Evolutionary conservation across 257 asterid genomes (phyloP).

Genomic region (Voacanga thouarsii): DNA sequence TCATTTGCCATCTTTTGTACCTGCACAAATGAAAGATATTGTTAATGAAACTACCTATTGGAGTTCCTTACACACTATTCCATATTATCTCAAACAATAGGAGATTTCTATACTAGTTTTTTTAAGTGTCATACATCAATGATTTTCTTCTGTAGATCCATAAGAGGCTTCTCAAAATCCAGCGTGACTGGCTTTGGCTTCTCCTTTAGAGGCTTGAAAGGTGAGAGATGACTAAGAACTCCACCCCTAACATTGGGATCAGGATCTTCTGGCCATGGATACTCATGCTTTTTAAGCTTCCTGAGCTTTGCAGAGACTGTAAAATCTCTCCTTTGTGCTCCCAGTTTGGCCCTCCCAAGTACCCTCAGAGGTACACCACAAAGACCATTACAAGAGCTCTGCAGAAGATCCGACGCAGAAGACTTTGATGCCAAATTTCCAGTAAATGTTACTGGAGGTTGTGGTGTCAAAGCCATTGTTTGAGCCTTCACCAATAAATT

Average conservation of each 20-base stretch:
- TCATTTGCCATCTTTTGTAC: conserved; percentile 91
- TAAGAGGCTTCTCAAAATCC: conserved; percentile 88
- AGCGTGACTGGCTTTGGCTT: conserved; percentile 87
- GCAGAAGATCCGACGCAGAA: conserved; percentile 70
- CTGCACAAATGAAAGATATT: conserved; percentile 35
- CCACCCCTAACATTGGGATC: conserved; percentile 94
- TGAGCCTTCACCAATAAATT: conserved; percentile 24
- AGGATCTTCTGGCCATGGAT: conserved; percentile 84
- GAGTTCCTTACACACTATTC: background rate
- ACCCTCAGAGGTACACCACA: conserved; percentile 64
- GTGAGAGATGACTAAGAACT: conserved; percentile 75
- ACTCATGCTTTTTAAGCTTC: conserved; percentile 69
- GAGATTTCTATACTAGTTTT: background rate
- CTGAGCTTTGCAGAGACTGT: conserved; percentile 58
- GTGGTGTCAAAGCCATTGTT: conserved; percentile 58
- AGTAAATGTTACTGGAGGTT: conserved; percentile 50
- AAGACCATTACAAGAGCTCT: conserved; percentile 61
- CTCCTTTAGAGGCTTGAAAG: conserved; percentile 91
- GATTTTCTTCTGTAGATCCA: conserved; percentile 74
- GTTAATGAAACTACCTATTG: conserved; percentile 8
- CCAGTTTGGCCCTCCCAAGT: conserved; percentile 59
- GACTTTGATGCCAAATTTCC: conserved; percentile 56
- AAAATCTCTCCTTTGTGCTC: conserved; percentile 49
- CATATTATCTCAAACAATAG: conserved; percentile 9
- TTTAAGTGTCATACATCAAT: conserved; percentile 49